phyloP scores from a whole-genome alignment of 805 yeast genomes.

The Starmerella apis region DNA sequence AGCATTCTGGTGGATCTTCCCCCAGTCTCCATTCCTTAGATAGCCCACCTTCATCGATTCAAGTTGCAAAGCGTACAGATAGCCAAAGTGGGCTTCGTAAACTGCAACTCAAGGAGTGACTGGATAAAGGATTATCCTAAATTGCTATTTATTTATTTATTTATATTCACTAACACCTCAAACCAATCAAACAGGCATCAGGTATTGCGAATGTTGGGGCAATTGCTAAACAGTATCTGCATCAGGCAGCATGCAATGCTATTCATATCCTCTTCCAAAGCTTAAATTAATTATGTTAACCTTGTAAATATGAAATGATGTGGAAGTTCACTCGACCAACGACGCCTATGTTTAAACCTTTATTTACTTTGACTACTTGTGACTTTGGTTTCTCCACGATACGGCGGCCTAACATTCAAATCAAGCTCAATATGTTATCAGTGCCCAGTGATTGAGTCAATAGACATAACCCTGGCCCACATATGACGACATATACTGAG shows the following conservation, averaged over 20 bases:
- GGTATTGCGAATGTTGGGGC: too few species aligned
- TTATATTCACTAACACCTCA: not conserved
- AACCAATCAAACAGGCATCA: too few species aligned
- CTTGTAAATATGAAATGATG: too few species aligned
- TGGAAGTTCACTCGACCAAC: too few species aligned
- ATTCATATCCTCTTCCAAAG: conserved; percentile 8
- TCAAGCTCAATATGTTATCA: not conserved
- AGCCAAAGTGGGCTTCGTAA: conserved; percentile 22
- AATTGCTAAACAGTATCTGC: too few species aligned
- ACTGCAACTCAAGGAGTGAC: conserved; percentile 12
- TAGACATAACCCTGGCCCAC: not conserved
- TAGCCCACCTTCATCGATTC: not conserved
- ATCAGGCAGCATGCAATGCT: not conserved
- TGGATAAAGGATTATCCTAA: too few species aligned
- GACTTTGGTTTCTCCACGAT: too few species aligned
- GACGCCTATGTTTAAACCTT: not conserved
- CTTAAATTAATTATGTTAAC: too few species aligned
- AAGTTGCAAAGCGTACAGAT: conserved; percentile 18
- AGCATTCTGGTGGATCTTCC: not conserved
- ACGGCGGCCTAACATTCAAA: not conserved
- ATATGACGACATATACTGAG: not conserved
- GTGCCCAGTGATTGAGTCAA: not conserved
- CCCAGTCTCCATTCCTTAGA: not conserved
- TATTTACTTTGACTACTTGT: too few species aligned
- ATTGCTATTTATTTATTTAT: too few species aligned